phyloP scores from a whole-genome alignment of 202 grass and related monocot species.

The Carex arenaria region DNA sequence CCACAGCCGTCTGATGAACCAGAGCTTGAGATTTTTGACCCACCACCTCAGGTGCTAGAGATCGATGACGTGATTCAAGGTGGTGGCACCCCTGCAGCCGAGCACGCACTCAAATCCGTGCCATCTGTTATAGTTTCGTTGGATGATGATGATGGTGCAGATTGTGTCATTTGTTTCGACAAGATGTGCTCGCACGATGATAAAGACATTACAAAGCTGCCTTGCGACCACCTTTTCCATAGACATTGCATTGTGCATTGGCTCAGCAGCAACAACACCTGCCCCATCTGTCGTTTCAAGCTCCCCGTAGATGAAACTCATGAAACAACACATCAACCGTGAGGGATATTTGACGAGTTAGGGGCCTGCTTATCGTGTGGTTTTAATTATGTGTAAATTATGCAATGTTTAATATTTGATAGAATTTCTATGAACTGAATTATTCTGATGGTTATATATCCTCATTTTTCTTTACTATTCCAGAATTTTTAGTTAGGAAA shows the following conservation, averaged over 20 bases:
- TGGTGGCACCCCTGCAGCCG: slow-evolving; percentile 25
- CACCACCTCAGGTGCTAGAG: not conserved
- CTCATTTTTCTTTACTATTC: no score
- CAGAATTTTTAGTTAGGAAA: no score
- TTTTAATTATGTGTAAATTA: no score
- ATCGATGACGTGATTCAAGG: not conserved
- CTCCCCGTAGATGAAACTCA: slow-evolving; percentile 13
- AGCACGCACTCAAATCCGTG: slow-evolving; percentile 47
- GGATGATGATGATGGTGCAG: not conserved
- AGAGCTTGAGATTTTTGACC: not conserved
- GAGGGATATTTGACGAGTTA: no score
- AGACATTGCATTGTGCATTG: slow-evolving; percentile 62
- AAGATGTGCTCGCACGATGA: slow-evolving; percentile 23
- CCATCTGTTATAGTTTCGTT: slow-evolving; percentile 35
- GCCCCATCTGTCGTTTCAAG: slow-evolving; percentile 68
- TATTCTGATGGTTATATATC: no score
- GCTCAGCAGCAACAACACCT: slow-evolving; percentile 62
- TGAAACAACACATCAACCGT: no score
- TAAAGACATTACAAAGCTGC: slow-evolving; percentile 36
- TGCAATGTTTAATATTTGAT: no score
- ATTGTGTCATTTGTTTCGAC: slow-evolving; percentile 67
- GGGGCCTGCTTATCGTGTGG: no score
- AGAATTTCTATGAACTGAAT: no score
- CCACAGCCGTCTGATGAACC: not conserved
- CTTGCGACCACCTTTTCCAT: slow-evolving; percentile 73